phyloP scores from a whole-genome alignment of 306 rosid genomes.

The Cucurbita maxima region DNA sequence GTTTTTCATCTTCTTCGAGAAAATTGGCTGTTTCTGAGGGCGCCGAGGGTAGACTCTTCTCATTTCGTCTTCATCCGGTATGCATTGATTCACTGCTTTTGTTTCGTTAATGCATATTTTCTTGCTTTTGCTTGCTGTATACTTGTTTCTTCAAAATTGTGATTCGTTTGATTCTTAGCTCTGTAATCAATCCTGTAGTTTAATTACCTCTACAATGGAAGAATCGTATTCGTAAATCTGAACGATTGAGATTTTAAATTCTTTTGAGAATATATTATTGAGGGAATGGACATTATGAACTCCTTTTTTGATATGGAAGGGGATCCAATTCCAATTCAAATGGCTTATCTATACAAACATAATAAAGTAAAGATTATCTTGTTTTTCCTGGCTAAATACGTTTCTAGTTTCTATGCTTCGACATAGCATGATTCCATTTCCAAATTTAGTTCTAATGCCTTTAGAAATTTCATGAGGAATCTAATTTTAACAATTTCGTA shows the following conservation, averaged over 20 bases:
- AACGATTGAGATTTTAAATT: not conserved
- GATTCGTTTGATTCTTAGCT: not conserved
- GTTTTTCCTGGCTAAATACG: not conserved
- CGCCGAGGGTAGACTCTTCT: conserved; percentile 28
- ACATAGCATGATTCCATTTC: not conserved
- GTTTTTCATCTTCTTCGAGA: conserved; percentile 17
- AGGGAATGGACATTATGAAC: not conserved
- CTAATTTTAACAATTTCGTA: no score
- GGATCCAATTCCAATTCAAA: not conserved
- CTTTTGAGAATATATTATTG: not conserved
- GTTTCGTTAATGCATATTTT: not conserved
- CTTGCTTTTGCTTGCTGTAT: not conserved
- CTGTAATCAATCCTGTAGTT: not conserved
- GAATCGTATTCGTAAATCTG: not conserved
- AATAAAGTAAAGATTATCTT: not conserved
- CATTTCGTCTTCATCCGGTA: conserved; percentile 38
- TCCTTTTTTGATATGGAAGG: not conserved
- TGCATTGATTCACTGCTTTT: not conserved
- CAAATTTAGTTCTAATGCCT: not conserved
- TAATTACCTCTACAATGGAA: not conserved
- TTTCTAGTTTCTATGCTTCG: not conserved
- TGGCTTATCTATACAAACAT: not conserved
- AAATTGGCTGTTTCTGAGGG: conserved; percentile 46
- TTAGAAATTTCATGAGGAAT: not conserved
- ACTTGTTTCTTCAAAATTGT: not conserved